Conservation (phyloP, 495 filamentous ascomycete species). For the Tuber aestivum region DNA sequence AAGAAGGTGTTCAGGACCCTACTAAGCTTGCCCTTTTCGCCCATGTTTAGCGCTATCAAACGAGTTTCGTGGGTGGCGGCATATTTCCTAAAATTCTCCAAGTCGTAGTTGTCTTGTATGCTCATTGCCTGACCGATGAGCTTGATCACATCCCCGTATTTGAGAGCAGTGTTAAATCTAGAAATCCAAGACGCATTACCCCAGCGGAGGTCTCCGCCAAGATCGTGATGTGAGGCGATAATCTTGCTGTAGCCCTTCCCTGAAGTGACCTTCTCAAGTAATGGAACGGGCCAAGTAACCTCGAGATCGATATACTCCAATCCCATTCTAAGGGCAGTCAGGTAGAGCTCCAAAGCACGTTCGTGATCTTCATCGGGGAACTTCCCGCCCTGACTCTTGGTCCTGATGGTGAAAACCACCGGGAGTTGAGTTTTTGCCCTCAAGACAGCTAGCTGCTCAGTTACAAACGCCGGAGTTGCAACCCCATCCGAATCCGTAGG, state of each 20-base stretch:
- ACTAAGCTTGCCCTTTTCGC: slow-evolving; percentile 76
- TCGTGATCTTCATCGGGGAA: slow-evolving; percentile 74
- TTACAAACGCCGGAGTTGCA: slow-evolving; percentile 66
- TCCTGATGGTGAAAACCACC: slow-evolving; percentile 89
- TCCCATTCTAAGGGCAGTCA: slow-evolving; percentile 68
- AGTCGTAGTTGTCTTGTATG: slow-evolving; percentile 77
- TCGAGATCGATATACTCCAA: slow-evolving; percentile 93
- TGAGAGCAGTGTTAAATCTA: slow-evolving; percentile 78
- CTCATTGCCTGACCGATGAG: slow-evolving; percentile 75
- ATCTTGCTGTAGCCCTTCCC: slow-evolving; percentile 69
- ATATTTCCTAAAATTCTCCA: slow-evolving; percentile 75
- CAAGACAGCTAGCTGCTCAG: slow-evolving; percentile 73
- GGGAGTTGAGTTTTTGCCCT: slow-evolving; percentile 70
- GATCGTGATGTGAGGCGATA: slow-evolving; percentile 94
- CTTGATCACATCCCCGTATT: slow-evolving; percentile 88
- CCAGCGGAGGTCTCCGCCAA: slow-evolving; percentile 73
- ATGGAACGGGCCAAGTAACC: slow-evolving; percentile 70
- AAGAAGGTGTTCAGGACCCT: slow-evolving; percentile 86
- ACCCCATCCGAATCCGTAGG: slow-evolving; percentile 54
- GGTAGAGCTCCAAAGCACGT: slow-evolving; percentile 66
- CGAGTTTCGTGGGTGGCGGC: slow-evolving; percentile 67
- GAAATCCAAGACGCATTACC: slow-evolving; percentile 79
- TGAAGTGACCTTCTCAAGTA: slow-evolving; percentile 61
- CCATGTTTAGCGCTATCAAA: slow-evolving; percentile 96
- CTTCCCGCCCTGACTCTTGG: slow-evolving; percentile 74